Evolutionary conservation across 2,329 filamentous ascomycete species (phyloP).

Genomic region (Lachnellula subtilissima): DNA sequence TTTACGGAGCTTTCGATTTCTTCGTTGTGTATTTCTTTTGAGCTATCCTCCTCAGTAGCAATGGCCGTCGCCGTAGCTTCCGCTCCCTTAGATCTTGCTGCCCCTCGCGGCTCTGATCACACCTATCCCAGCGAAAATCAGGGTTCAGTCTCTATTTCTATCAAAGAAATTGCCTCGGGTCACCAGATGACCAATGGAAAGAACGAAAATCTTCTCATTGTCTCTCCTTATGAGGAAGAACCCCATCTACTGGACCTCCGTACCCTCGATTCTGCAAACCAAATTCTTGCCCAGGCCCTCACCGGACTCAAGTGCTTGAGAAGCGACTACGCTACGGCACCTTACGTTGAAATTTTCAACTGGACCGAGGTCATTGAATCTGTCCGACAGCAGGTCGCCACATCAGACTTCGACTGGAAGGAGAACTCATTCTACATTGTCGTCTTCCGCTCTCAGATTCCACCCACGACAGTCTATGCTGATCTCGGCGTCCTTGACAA

Average conservation of each 20-base stretch:
- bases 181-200: not conserved
- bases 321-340: conserved; percentile 69
- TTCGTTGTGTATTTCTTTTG: not conserved
- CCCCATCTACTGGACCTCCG: conserved; percentile 70
- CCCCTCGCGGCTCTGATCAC: not conserved
- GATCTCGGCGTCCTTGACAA: conserved; percentile 70
- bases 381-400: conserved; percentile 47
- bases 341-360: conserved; percentile 73
- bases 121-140: not conserved
- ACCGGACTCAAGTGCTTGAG: conserved; percentile 57
- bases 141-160: not conserved
- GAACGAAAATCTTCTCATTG: conserved; percentile 44
- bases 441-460: conserved; percentile 72
- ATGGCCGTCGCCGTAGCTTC: conserved; percentile 11
- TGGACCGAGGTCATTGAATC: conserved; percentile 60
- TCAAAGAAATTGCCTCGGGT: not conserved
- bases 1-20: not conserved
- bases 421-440: conserved; percentile 74
- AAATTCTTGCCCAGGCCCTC: conserved; percentile 68
- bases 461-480: conserved; percentile 59
- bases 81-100: conserved; percentile 1
- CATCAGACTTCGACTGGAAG: conserved; percentile 51
- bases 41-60: not conserved
- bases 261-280: conserved; percentile 59
- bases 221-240: conserved; percentile 70